Percentiles rank a stretch among this genome's conserved stretches.
phyloP scores from a whole-genome alignment of 1,284 basidiomycete species.

The Ustilago xerochloae region DNA sequence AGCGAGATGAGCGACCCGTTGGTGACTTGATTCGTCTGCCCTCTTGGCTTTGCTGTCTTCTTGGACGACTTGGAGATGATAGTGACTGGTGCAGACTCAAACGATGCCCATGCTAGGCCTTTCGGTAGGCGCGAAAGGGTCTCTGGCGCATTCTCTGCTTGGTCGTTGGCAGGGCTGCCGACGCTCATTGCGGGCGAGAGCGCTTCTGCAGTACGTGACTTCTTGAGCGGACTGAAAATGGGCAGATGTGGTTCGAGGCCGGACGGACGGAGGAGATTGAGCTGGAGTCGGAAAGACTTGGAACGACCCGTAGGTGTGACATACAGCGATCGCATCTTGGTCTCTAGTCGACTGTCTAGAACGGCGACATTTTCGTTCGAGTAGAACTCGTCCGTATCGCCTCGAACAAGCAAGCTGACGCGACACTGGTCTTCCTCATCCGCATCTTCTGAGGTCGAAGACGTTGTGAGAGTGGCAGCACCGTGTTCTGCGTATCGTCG shows the following conservation, averaged over 20 bases:
- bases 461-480: slow-evolving; percentile 33
- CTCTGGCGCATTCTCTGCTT: slow-evolving; percentile 16
- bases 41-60: slow-evolving; percentile 94
- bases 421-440: slow-evolving; percentile 42
- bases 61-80: slow-evolving; percentile 97
- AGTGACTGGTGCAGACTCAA: slow-evolving; percentile 88
- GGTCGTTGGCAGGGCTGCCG: slow-evolving; percentile 21
- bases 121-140: slow-evolving; percentile 38
- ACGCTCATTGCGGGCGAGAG: slow-evolving; percentile 26
- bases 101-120: slow-evolving; percentile 78
- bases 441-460: slow-evolving; percentile 25
- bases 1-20: slow-evolving; percentile 90
- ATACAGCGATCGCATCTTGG: slow-evolving; percentile 89
- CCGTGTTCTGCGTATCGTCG: slow-evolving; percentile 50
- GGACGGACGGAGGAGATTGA: slow-evolving; percentile 68
- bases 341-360: slow-evolving; percentile 74
- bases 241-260: slow-evolving; percentile 42
- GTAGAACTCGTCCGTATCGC: slow-evolving; percentile 79
- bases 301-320: slow-evolving; percentile 87
- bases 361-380: slow-evolving; percentile 52
- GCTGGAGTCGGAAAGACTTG: slow-evolving; percentile 85
- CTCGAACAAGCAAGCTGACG: slow-evolving; percentile 84
- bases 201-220: slow-evolving; percentile 28
- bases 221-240: slow-evolving; percentile 47
- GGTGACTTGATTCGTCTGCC: slow-evolving; percentile 89